Evolutionary conservation across 75 land plant genomes (phyloP).

Genomic region (Isoetes taiwanensis): DNA sequence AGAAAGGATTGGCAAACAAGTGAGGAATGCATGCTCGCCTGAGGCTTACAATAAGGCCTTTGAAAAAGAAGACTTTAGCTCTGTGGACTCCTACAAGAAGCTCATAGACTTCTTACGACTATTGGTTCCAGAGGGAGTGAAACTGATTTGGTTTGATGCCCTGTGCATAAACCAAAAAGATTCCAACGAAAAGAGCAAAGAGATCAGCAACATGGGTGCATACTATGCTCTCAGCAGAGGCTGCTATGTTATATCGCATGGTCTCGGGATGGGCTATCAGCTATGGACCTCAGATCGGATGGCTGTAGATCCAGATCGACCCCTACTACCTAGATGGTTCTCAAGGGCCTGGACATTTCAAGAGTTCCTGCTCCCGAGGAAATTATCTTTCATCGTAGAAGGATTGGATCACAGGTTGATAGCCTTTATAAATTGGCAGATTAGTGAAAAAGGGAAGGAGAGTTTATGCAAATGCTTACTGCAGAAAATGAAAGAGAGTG

Average conservation of each 20-base stretch:
- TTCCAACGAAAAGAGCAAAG: conserved; percentile 5
- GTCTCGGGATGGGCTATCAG: conserved; percentile 13
- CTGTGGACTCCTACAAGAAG: not conserved
- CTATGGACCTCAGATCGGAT: no score
- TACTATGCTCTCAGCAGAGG: conserved; percentile 10
- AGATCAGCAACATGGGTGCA: conserved; percentile 11
- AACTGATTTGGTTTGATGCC: conserved; percentile 11
- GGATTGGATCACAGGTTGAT: conserved; percentile 10
- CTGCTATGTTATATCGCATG: conserved; percentile 13
- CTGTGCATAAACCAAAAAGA: conserved; percentile 18
- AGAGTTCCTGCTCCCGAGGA: conserved; percentile 11
- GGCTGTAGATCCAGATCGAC: not conserved
- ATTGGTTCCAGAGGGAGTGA: conserved; percentile 8
- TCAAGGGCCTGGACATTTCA: conserved; percentile 15
- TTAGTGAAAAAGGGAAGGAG: not conserved
- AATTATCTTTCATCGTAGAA: conserved; percentile 10
- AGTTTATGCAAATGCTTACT: not conserved
- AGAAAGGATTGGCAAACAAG: not conserved
- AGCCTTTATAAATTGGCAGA: not conserved
- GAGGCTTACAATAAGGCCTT: not conserved
- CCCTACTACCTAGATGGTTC: conserved; percentile 12
- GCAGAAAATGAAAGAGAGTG: not conserved
- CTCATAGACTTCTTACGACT: conserved; percentile 9
- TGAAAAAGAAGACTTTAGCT: conserved; percentile 1
- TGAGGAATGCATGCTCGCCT: no score